Evolutionary conservation across 1,139 yeast genomes (phyloP).

Genomic region (Zhuliangozyma blackwelliae): DNA sequence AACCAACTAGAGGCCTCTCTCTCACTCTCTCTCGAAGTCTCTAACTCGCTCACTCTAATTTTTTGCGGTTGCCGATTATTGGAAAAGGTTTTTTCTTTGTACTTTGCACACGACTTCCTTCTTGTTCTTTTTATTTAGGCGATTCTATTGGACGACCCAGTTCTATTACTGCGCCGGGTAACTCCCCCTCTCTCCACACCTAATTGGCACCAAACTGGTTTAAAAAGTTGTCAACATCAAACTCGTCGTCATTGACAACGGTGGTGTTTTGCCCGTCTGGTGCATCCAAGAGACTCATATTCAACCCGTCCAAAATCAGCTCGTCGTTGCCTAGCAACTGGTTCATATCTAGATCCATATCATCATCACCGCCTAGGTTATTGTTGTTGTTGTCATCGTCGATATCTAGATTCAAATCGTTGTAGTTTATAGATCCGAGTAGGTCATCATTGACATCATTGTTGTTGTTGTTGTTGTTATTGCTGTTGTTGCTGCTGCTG

Average conservation of each 20-base stretch:
- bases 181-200: too few relatives aligned
- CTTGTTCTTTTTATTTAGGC: too few relatives aligned
- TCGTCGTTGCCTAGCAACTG: constrained; percentile 41
- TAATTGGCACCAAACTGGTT: constrained; percentile 42
- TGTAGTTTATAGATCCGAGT: constrained; percentile 31
- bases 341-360: constrained; percentile 37
- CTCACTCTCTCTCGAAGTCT: too few relatives aligned
- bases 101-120: too few relatives aligned
- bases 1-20: too few relatives aligned
- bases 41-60: too few relatives aligned
- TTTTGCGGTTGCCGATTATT: too few relatives aligned
- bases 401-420: constrained; percentile 9
- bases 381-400: constrained; percentile 1
- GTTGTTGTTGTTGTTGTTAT: too few relatives aligned
- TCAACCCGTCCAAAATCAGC: constrained; percentile 41
- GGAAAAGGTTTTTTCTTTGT: too few relatives aligned
- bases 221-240: constrained; percentile 45
- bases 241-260: constrained; percentile 26
- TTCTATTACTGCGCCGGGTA: too few relatives aligned
- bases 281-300: constrained; percentile 37
- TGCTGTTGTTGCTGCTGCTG: neutral
- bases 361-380: constrained; percentile 9
- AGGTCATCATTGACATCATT: constrained; percentile 1
- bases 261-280: constrained; percentile 20
- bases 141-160: too few relatives aligned